Base-by-base conservation (phyloP, 192 early-diverging fungal genomes). In the Dimargaris cristalligena region DNA sequence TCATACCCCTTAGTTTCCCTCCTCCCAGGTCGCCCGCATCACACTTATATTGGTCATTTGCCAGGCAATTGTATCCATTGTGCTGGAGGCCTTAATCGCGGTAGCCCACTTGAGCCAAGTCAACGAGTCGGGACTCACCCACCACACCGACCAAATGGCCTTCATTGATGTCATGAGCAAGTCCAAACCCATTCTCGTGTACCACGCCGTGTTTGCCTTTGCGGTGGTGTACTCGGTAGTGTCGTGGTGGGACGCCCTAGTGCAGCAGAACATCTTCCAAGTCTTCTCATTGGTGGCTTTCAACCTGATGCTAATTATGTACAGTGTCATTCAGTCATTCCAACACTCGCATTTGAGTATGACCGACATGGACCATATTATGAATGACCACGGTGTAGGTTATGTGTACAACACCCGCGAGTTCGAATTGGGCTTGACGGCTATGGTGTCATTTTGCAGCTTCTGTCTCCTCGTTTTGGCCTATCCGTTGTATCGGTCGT, bases 241-340 rank as follows among this genome's bases (percentile, higher is more conserved):
- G 4, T 26, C 52, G 8, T 54, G 52, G 52, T 54, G 52, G 52
- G 29, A 29, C 28, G 52, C 52, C 52, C 26, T 54, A 9, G 4
- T 30, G 23, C 6, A 4, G 9, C 52, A 54, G 33, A 54, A 54
- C 28, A 11, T 54, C 0, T 28, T 54, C 28, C 52, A 54, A 30
- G n/a, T 31, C 3, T 28, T 4, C 10, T 26, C 52, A 13, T 18
- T 29, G 26, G 28, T 54, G 28, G 29, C 32, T 4, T 29, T 54
- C 26, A 29, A 25, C 32, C 10, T 54, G 10, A 10, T 54, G 52
- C 20, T 20, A 8, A 54, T 54, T 20, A 31, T 33, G 8, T 54
- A 54, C 52, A 6, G 29, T 0, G 52, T 29, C 8, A 54, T 54
- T 33, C 51, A 52, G 22, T 10, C 26, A 11, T 29, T 30, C 23